Evolutionary conservation across 495 filamentous ascomycete species (phyloP).

Genomic region (Parmelia sp.): DNA sequence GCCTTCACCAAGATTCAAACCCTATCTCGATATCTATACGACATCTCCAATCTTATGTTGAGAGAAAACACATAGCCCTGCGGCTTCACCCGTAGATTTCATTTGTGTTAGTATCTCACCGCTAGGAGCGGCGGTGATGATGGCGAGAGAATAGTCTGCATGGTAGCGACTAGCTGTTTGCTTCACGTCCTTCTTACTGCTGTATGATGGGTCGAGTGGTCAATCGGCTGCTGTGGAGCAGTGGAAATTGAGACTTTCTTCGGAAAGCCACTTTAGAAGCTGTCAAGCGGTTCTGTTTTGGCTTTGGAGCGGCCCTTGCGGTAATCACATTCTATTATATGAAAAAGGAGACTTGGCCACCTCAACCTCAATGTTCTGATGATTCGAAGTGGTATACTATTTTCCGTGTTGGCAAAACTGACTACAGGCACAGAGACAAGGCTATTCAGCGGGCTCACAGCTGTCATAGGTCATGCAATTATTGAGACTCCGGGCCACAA

Average conservation of each 20-base stretch:
- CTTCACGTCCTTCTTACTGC: constrained; percentile 15
- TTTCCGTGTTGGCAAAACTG: background rate
- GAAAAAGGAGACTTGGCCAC: constrained; percentile 43
- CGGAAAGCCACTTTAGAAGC: constrained; percentile 16
- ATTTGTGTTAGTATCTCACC: constrained; percentile 21
- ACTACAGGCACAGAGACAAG: background rate
- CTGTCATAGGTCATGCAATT: background rate
- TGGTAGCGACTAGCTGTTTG: constrained; percentile 11
- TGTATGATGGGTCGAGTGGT: constrained; percentile 14
- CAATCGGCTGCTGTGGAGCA: constrained; percentile 18
- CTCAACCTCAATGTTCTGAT: constrained; percentile 28
- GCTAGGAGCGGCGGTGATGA: constrained; percentile 11
- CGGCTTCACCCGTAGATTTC: constrained; percentile 26
- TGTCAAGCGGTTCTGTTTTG: constrained; percentile 21
- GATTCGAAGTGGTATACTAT: background rate
- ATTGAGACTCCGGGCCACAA: too few species aligned
- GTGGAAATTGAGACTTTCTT: constrained; percentile 22
- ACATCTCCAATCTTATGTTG: constrained; percentile 14
- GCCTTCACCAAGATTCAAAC: constrained; percentile 25
- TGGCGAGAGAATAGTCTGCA: constrained; percentile 19
- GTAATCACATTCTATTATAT: constrained; percentile 32
- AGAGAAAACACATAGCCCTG: constrained; percentile 20
- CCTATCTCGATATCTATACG: constrained; percentile 18
- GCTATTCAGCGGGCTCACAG: background rate
- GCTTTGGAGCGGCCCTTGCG: constrained; percentile 12